phyloP scores from a whole-genome alignment of 2,329 filamentous ascomycete species.

The Colletotrichum phormii region DNA sequence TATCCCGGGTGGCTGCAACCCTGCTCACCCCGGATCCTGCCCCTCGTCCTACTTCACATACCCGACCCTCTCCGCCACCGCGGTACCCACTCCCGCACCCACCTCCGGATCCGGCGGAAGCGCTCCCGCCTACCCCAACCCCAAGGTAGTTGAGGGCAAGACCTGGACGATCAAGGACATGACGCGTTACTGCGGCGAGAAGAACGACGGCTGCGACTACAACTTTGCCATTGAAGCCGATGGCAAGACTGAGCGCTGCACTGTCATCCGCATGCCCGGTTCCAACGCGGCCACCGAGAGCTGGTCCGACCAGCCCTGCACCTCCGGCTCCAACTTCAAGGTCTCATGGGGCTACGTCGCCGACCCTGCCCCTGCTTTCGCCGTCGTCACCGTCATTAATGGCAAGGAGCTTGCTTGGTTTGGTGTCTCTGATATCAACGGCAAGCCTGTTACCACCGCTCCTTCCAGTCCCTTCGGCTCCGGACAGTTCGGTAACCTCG shows the following conservation, averaged over 20 bases:
- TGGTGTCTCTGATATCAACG: constrained; percentile 23
- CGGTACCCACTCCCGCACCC: background rate
- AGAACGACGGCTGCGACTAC: constrained; percentile 28
- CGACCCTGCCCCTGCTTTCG: constrained; percentile 4
- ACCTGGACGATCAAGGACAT: constrained; percentile 27
- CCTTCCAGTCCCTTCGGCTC: constrained; percentile 30
- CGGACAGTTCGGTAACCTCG: constrained; percentile 26
- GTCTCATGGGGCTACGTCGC: constrained; percentile 22
- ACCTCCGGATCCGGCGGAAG: background rate
- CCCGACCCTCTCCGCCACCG: constrained; percentile 8
- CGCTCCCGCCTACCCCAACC: constrained; percentile 4
- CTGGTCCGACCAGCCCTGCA: constrained; percentile 30
- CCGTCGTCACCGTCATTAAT: constrained; percentile 7
- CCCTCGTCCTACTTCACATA: constrained; percentile 13
- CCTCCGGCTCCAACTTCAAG: constrained; percentile 16
- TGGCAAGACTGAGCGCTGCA: constrained; percentile 18
- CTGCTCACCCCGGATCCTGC: constrained; percentile 28
- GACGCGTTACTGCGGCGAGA: constrained; percentile 20
- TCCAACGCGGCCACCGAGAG: constrained; percentile 19
- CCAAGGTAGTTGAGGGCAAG: constrained; percentile 16
- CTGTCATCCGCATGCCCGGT: constrained; percentile 17
- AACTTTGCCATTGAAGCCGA: constrained; percentile 28
- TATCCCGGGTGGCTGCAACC: constrained; percentile 35
- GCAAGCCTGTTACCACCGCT: constrained; percentile 20
- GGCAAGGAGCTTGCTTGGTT: constrained; percentile 23